Conservation (phyloP, 805 yeast genomes). For the Saccharomycopsis javanensis region DNA sequence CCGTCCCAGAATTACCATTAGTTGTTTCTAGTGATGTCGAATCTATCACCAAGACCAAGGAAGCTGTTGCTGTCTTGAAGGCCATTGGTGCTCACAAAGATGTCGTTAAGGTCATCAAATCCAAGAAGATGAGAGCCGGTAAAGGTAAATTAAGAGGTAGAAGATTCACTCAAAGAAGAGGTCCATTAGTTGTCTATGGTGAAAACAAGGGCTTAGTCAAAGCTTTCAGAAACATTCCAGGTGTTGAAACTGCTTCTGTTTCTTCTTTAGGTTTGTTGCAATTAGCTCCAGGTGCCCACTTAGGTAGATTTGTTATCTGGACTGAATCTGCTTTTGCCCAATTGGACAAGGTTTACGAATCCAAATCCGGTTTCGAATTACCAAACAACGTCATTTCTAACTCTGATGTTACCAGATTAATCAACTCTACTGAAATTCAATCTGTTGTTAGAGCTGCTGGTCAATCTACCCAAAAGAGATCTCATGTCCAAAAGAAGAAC, state of each 20-base stretch:
- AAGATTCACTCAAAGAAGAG: conserved; percentile 99
- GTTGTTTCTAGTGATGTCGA: conserved; percentile 92
- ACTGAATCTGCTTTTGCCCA: conserved; percentile 97
- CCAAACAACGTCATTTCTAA: conserved; percentile 92
- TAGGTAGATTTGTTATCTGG: conserved; percentile 99
- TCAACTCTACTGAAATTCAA: conserved; percentile 99
- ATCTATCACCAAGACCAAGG: conserved; percentile 93
- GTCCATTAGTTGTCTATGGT: conserved; percentile 97
- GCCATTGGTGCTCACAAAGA: conserved; percentile 98
- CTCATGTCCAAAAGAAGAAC: conserved; percentile 97
- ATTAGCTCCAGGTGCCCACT: conserved; percentile 99
- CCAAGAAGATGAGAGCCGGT: conserved; percentile 99
- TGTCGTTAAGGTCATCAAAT: conserved; percentile 93
- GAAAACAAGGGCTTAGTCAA: conserved; percentile 95
- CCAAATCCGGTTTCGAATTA: conserved; percentile 84
- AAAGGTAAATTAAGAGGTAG: conserved; percentile 99
- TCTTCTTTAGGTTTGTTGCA: conserved; percentile 89
- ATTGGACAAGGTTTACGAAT: conserved; percentile 95
- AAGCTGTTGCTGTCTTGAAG: conserved; percentile 95
- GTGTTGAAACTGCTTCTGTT: conserved; percentile 96
- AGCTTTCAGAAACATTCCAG: conserved; percentile 99
- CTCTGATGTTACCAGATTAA: conserved; percentile 93
- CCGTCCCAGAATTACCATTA: conserved; percentile 96
- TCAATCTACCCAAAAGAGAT: conserved; percentile 85
- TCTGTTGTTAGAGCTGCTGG: conserved; percentile 95